Conservation (phyloP, 805 yeast species). For the Metschnikowia rubicola region DNA sequence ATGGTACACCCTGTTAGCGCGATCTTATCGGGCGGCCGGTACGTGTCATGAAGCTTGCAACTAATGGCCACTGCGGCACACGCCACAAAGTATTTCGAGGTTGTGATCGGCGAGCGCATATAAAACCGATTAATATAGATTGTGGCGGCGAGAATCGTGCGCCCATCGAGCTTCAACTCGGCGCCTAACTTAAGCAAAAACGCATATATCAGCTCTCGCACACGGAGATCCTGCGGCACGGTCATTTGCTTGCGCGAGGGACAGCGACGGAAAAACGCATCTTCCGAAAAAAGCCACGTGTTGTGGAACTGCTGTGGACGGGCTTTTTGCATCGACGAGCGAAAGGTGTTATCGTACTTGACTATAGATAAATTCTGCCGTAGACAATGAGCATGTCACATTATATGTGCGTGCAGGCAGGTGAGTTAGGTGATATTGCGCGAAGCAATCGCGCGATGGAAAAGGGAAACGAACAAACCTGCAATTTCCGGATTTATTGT, state of each 20-base stretch:
- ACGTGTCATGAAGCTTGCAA: constrained; percentile 40
- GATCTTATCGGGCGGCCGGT: constrained; percentile 42
- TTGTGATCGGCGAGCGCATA: constrained; percentile 40
- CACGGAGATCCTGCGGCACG: constrained; percentile 35
- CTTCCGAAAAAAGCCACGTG: constrained; percentile 39
- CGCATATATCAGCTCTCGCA: constrained; percentile 37
- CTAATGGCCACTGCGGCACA: constrained; percentile 43
- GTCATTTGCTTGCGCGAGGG: constrained; percentile 36
- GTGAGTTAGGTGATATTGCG: no score
- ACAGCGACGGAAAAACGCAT: constrained; percentile 26
- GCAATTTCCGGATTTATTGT: no score
- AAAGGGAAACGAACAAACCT: no score
- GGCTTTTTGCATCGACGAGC: no score
- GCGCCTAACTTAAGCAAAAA: constrained; percentile 37
- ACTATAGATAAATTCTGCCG: no score
- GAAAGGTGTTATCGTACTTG: no score
- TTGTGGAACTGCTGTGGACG: constrained; percentile 12
- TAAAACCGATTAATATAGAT: constrained; percentile 37
- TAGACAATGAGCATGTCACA: no score
- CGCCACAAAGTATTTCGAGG: constrained; percentile 43
- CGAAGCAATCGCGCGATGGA: no score
- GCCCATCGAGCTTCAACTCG: constrained; percentile 35
- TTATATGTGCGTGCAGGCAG: no score
- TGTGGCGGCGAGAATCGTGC: constrained; percentile 42
- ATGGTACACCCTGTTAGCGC: constrained; percentile 36